These are phyloP conservation scores for Patellaria atrata DNA, from an alignment of 495 filamentous ascomycete species.

Conservation along the genomic window DNA sequence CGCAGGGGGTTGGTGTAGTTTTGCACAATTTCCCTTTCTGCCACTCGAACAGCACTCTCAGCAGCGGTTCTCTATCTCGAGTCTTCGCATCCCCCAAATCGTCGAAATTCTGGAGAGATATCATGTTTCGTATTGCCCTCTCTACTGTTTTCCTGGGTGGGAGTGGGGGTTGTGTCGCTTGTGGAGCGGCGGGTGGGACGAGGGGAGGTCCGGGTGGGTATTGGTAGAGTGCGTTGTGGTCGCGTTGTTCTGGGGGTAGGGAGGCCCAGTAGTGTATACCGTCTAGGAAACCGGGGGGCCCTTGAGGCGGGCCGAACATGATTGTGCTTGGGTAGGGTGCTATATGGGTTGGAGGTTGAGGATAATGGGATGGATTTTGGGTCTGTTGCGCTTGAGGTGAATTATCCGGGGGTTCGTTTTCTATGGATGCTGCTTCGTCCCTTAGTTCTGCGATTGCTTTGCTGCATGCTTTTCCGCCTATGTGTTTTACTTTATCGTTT, in stretches of 20 bases:
- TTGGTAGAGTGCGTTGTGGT: slow-evolving; percentile 11
- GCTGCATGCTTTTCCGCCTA: slow-evolving; percentile 9
- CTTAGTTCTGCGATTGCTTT: neutral
- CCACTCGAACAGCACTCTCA: neutral
- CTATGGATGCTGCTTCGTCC: neutral
- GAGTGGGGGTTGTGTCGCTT: slow-evolving; percentile 3
- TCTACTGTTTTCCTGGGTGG: slow-evolving; percentile 13
- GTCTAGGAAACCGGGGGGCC: slow-evolving; percentile 19
- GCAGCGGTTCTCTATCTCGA: too few relatives aligned
- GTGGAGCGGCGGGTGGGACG: slow-evolving; percentile 1
- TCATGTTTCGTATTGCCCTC: slow-evolving; percentile 18
- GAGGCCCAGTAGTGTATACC: slow-evolving; percentile 24
- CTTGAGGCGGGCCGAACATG: slow-evolving; percentile 11
- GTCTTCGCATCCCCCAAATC: too few relatives aligned
- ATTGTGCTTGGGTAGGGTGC: slow-evolving; percentile 7
- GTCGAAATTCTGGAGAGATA: slow-evolving; percentile 18
- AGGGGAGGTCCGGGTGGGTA: slow-evolving; percentile 8
- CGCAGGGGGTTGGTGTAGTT: slow-evolving; percentile 13
- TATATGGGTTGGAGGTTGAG: slow-evolving; percentile 1
- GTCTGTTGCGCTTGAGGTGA: slow-evolving; percentile 1
- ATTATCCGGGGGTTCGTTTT: neutral
- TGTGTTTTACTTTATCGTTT: slow-evolving; percentile 57
- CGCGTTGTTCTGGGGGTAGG: slow-evolving; percentile 3
- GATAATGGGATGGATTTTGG: neutral
- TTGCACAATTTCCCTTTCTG: slow-evolving; percentile 5